Evolutionary conservation across 2,329 filamentous ascomycete species (phyloP).

Genomic region (Septoria linicola): DNA sequence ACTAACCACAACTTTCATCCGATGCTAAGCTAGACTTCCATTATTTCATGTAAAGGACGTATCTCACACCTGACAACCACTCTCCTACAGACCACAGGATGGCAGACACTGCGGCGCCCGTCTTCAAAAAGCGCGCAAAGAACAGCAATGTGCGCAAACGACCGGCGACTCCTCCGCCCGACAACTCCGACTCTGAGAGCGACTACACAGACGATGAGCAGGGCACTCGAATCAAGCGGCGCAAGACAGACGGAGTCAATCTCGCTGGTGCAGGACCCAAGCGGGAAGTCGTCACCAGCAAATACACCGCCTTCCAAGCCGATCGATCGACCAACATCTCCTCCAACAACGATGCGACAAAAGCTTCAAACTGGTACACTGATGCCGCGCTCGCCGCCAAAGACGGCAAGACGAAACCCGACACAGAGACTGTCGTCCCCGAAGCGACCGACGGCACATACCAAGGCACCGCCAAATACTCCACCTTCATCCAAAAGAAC

Average conservation of each 20-base stretch:
- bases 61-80: too few species aligned
- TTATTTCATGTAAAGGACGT: too few species aligned
- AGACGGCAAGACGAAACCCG: slow-evolving; percentile 14
- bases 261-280: slow-evolving; percentile 63
- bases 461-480: slow-evolving; percentile 70
- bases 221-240: slow-evolving; percentile 75
- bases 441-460: slow-evolving; percentile 66
- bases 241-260: slow-evolving; percentile 65
- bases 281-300: slow-evolving; percentile 36
- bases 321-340: slow-evolving; percentile 63
- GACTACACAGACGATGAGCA: slow-evolving; percentile 73
- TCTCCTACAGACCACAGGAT: too few species aligned
- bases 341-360: slow-evolving; percentile 81
- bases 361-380: slow-evolving; percentile 85
- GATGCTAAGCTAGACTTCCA: too few species aligned
- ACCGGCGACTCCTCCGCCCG: slow-evolving; percentile 72
- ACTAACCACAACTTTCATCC: too few species aligned
- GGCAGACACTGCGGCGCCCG: slow-evolving; percentile 45
- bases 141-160: slow-evolving; percentile 78
- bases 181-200: slow-evolving; percentile 56
- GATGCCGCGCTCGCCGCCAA: slow-evolving; percentile 53
- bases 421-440: slow-evolving; percentile 49
- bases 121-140: slow-evolving; percentile 85
- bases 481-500: slow-evolving; percentile 76
- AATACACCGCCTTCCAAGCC: slow-evolving; percentile 51